Base-by-base conservation (phyloP, 176 grass and related monocot genomes). In the Pharus latifolius region DNA sequence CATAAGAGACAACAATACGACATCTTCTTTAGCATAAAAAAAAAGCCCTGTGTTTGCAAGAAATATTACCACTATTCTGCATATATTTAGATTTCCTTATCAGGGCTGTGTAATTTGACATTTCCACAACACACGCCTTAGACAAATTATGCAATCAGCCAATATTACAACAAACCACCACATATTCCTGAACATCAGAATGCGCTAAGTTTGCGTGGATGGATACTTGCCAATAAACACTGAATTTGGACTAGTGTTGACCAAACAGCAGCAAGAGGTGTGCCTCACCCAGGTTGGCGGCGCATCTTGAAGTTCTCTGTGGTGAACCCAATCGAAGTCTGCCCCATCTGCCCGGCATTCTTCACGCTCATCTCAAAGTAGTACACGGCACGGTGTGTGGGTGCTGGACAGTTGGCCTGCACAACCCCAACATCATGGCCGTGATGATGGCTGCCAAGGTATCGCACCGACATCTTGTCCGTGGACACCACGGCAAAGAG, bases 331-430 rank as follows among this genome's bases (percentile, higher is more conserved):
- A 99, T 95, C 16, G 96, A 75, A 32, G 67, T 63, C 54, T 88
- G 87, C 11, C 87, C 90, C 84, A 85, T 95, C 26, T 54, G 12
- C 4, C 96, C 96, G 1, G 82, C 82, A 56, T 91, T 88, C 69
- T 67, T 95, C 41, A 99, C 90, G 5, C 33, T 64, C 96, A 99
- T 91, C 85, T 99, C 96, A 41, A 99, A 99, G 65, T 91, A 95
- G 73, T 99, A 99, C 10, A 74, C 87, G 1, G 66, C 27, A 18
- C 84, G 80, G 78, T 34, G 86, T 38, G 85, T 88, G 17, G 96
- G 96, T 24, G 82, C 90, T 12, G 84, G 96, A 40, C 67, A 63
- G 81, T 99, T 55, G 25, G 90, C 90, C 74, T 95, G 90, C 70
- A 99, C 96, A 52, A 65, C 87, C n/a, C 96, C 96, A 25, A 99